Percentiles rank a stretch among this genome's conserved stretches.
Evolutionary conservation across 768 basidiomycete genomes (phyloP).

Genomic region (Mycena pura): DNA sequence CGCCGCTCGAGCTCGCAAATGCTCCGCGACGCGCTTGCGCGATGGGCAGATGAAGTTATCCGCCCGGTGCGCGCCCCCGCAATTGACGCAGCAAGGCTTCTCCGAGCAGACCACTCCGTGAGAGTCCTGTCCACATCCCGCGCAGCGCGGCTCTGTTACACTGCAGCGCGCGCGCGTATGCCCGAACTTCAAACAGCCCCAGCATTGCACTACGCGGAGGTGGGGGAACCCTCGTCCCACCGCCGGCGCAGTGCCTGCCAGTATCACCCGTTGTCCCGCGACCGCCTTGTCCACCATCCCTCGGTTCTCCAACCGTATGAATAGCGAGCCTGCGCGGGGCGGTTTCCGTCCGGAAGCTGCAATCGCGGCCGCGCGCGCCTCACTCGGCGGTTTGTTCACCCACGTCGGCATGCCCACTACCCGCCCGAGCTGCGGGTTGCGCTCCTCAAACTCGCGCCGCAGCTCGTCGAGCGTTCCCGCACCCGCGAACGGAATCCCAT

Average conservation of each 20-base stretch:
- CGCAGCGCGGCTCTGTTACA: background rate
- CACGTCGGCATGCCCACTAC: background rate
- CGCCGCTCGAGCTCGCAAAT: background rate
- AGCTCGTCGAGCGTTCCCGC: background rate
- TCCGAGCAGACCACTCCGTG: background rate
- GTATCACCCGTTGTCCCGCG: background rate
- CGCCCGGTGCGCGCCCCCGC: background rate
- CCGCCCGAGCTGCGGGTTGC: background rate
- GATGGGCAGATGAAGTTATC: background rate
- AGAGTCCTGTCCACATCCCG: background rate
- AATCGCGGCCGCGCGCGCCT: background rate
- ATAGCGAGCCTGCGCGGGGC: background rate
- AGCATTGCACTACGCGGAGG: background rate
- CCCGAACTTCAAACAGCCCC: background rate
- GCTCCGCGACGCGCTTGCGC: background rate
- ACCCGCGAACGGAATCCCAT: background rate
- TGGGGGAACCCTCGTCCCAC: background rate
- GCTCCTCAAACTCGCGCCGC: background rate
- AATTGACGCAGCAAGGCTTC: background rate
- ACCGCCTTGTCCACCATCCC: background rate
- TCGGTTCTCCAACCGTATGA: background rate
- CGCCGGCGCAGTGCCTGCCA: background rate
- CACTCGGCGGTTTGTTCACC: slow-evolving; percentile 1
- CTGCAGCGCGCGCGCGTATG: background rate
- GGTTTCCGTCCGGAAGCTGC: background rate